Percentiles rank a stretch among this genome's conserved stretches.
phyloP scores from a whole-genome alignment of 257 asterid species.

The Fraxinus pennsylvanica region DNA sequence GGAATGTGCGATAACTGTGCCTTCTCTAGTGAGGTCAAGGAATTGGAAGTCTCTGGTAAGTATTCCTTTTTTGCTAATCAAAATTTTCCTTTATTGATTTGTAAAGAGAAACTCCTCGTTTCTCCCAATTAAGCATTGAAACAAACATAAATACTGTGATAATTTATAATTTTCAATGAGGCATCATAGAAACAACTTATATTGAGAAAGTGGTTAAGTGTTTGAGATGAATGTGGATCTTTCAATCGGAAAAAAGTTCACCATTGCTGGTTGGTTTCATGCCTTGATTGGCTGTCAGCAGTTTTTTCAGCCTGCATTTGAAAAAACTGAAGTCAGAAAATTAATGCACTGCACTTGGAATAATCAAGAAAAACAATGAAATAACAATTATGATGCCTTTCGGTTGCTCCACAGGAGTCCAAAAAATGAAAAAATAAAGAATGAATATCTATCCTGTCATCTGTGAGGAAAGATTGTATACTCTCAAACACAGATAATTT shows the following conservation, averaged over 20 bases:
- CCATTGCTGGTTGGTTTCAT: neutral
- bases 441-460: neutral
- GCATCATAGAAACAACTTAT: neutral
- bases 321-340: neutral
- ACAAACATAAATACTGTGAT: neutral
- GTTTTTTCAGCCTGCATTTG: neutral
- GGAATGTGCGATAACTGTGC: constrained; percentile 99
- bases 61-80: neutral
- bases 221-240: neutral
- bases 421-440: neutral
- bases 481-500: neutral
- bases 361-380: constrained; percentile 1
- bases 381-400: neutral
- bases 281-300: neutral
- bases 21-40: constrained; percentile 61
- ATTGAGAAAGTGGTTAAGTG: neutral
- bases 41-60: constrained; percentile 83
- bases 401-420: neutral
- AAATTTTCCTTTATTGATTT: neutral
- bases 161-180: neutral
- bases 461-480: neutral
- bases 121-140: neutral
- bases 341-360: neutral
- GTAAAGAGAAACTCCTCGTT: neutral
- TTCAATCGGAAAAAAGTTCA: neutral